Percentiles rank a stretch among this genome's conserved stretches.
Conservation (phyloP, 129 eudicot genomes). For the Lonicera japonica region DNA sequence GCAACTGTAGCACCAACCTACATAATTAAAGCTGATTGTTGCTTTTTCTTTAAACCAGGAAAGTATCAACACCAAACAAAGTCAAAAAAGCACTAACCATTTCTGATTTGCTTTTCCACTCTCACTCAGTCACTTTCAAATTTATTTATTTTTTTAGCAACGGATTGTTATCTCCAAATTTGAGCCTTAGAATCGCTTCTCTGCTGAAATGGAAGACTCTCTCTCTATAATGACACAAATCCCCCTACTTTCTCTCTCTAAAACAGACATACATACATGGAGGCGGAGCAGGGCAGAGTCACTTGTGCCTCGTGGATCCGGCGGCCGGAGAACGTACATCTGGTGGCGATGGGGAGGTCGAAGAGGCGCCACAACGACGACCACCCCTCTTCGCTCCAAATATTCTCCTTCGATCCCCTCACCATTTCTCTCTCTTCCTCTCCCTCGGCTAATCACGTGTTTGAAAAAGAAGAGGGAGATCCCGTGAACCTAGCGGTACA, state of each 20-base stretch:
- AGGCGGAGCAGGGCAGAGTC: conserved; percentile 53
- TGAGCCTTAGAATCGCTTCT: too few relatives aligned
- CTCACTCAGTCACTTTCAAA: too few relatives aligned
- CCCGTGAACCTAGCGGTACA: conserved; percentile 76
- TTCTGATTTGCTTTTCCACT: too few relatives aligned
- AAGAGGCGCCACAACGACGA: conserved; percentile 14
- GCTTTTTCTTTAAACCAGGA: too few relatives aligned
- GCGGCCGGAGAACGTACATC: conserved; percentile 81
- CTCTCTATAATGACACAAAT: too few relatives aligned
- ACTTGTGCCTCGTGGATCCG: conserved; percentile 76
- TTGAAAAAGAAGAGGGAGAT: conserved; percentile 67
- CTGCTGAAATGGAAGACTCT: too few relatives aligned
- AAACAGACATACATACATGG: conserved; percentile 45
- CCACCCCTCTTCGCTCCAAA: conserved; percentile 57
- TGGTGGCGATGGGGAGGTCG: conserved; percentile 62
- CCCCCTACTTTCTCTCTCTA: not conserved
- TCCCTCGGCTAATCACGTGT: conserved; percentile 50
- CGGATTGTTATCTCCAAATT: too few relatives aligned
- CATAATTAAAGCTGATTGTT: too few relatives aligned
- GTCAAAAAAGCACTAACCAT: too few relatives aligned
- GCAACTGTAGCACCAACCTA: too few relatives aligned
- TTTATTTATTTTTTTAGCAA: too few relatives aligned
- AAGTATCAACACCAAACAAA: too few relatives aligned
- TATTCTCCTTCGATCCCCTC: conserved; percentile 58
- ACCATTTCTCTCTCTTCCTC: conserved; percentile 62